These are phyloP conservation scores for Pneumocystis carinii DNA, from an alignment of 1,139 yeast species.

Conservation along the genomic window DNA sequence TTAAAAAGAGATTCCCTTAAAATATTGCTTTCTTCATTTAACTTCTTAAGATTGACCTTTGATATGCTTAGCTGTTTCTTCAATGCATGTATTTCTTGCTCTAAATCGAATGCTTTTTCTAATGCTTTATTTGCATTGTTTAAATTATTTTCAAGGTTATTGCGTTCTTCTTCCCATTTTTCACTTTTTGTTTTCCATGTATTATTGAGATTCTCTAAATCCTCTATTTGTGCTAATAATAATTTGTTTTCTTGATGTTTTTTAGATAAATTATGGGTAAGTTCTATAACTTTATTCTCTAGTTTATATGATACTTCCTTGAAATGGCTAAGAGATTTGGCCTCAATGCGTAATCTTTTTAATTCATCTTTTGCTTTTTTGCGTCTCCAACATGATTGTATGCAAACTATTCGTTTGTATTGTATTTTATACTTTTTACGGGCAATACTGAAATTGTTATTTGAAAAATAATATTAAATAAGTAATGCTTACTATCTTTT, in stretches of 20 bases:
- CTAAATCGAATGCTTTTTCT: conserved; percentile 26
- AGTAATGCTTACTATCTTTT: conserved; percentile 22
- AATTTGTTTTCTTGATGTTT: conserved; percentile 70
- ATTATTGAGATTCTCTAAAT: conserved; percentile 27
- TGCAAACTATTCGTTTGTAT: conserved; percentile 43
- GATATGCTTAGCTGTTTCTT: conserved; percentile 48
- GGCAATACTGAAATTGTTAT: conserved; percentile 21
- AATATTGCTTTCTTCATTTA: conserved; percentile 48
- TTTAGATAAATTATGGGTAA: conserved; percentile 67
- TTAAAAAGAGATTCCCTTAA: conserved; percentile 43
- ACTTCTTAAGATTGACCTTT: conserved; percentile 44
- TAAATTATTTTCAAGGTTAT: conserved; percentile 18
- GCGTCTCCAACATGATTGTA: conserved; percentile 70
- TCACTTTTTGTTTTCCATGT: conserved; percentile 24
- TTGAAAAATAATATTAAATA: conserved; percentile 26
- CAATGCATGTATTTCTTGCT: conserved; percentile 25
- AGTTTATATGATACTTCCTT: conserved; percentile 83
- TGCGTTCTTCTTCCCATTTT: conserved; percentile 19
- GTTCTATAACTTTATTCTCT: conserved; percentile 89
- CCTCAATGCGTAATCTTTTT: conserved; percentile 54
- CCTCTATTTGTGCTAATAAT: conserved; percentile 46
- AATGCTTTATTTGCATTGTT: conserved; percentile 31
- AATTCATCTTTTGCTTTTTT: conserved; percentile 55
- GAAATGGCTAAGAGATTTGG: conserved; percentile 77
- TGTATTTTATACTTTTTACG: conserved; percentile 33